Conservation (phyloP, 306 rosid genomes). For the Rosa rugosa region DNA sequence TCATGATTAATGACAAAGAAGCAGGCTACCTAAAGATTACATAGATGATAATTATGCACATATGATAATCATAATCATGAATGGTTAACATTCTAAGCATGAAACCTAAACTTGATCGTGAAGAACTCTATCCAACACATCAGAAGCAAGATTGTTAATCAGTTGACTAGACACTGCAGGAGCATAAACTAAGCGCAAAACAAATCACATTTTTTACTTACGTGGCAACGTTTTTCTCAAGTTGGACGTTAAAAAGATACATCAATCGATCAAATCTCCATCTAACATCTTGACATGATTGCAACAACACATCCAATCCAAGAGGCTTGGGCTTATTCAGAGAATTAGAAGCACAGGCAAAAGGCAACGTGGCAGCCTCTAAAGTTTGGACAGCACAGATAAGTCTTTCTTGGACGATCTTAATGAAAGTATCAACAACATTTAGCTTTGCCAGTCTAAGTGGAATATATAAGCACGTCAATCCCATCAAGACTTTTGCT, state of each 20-base stretch:
- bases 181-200: background rate
- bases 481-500: constrained; percentile 40
- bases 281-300: constrained; percentile 59
- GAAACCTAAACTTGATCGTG: constrained; percentile 9
- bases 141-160: constrained; percentile 2
- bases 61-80: too few relatives aligned
- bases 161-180: constrained; percentile 11
- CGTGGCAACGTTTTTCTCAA: constrained; percentile 93
- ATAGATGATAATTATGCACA: background rate
- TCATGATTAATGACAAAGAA: constrained; percentile 7
- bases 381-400: constrained; percentile 43
- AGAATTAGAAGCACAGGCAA: constrained; percentile 75
- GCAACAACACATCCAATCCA: constrained; percentile 71
- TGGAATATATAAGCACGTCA: constrained; percentile 49
- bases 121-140: constrained; percentile 9
- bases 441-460: constrained; percentile 40
- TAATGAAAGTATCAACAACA: constrained; percentile 36
- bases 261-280: constrained; percentile 75
- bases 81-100: background rate
- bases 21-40: background rate
- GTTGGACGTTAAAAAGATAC: constrained; percentile 78
- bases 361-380: constrained; percentile 52
- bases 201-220: constrained; percentile 43
- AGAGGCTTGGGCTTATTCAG: constrained; percentile 83
- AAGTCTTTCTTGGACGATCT: constrained; percentile 40